Evolutionary conservation across 1,139 yeast species (phyloP).

Genomic region (Yamadazyma songkhlaensis): DNA sequence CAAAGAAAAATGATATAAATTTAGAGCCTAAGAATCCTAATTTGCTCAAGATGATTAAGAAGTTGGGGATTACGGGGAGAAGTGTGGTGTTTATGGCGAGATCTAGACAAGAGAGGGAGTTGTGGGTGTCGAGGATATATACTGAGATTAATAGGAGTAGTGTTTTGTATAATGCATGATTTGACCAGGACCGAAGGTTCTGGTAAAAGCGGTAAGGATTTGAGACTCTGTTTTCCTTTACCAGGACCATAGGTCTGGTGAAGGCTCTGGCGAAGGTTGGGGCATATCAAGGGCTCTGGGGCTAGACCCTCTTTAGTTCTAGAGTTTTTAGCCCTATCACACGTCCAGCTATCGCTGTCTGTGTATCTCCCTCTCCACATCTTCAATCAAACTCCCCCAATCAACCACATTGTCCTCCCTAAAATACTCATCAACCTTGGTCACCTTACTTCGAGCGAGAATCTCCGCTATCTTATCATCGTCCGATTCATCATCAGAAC

Average conservation of each 20-base stretch:
- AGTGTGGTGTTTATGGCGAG: conserved; percentile 76
- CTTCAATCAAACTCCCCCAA: conserved; percentile 7
- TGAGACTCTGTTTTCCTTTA: too few species aligned
- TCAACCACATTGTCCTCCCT: too few species aligned
- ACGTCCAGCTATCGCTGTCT: too few species aligned
- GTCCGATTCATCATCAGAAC: conserved; percentile 26
- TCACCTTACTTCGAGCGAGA: too few species aligned
- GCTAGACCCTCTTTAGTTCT: too few species aligned
- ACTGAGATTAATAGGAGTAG: conserved; percentile 61
- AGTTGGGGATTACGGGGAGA: conserved; percentile 67
- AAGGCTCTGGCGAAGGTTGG: too few species aligned
- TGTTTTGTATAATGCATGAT: conserved; percentile 3
- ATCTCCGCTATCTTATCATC: conserved; percentile 15
- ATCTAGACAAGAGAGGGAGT: conserved; percentile 77
- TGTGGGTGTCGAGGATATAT: conserved; percentile 71
- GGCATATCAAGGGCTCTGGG: too few species aligned
- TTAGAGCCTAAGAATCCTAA: conserved; percentile 39
- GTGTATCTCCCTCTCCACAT: conserved; percentile 5
- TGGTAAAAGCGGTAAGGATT: too few species aligned
- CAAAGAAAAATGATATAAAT: conserved; percentile 34
- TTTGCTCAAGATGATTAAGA: conserved; percentile 39
- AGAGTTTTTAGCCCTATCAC: too few species aligned
- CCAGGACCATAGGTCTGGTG: too few species aligned
- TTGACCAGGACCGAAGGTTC: too few species aligned
- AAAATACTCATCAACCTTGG: too few species aligned